Base-by-base conservation (phyloP, 2,329 filamentous ascomycete species). In the Davidsoniella eucalypti region DNA sequence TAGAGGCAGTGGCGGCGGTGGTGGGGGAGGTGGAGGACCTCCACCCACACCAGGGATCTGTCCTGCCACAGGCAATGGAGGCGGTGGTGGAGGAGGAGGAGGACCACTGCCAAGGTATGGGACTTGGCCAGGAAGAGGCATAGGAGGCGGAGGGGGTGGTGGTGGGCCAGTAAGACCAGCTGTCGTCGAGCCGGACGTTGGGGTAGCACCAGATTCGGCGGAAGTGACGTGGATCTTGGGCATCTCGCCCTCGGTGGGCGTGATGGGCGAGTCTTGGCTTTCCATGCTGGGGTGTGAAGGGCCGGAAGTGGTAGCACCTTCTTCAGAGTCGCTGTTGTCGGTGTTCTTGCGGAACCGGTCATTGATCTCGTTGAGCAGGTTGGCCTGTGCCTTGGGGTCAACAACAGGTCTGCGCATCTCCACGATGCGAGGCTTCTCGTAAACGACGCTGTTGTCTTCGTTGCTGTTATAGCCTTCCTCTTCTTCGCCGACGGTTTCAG, bases 381-480 rank as follows among this genome's bases (percentile, higher is more conserved):
- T 90, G 63, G 61, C 78, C 69, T 70, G 78, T 69, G 69, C 81
- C 71, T 69, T 87, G 64, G 65, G 75, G 56, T 77, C 72, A 57
- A 78, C 67, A 33, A 72, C 66, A 9, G 87, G 86, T 54, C 86
- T 76, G 61, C 77, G 82, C 65, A 90, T 77, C 63, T 92, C 76
- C 52, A 94, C 76, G 46, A 94, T 67, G 50, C 81, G 76, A 38
- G 88, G 84, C 64, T 81, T 90, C 65, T 88, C 85, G 55, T 81
- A 84, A 21, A 90, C 65, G 39, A 80, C 70, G 25, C 72, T 77
- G 37, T 82, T 79, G 5, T 67, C 66, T 16, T 61, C 63, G 45
- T 75, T 64, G 18, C 59, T 62, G 33, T 74, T 75, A 12, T 67
- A 69, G 14, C 76, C 72, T 2, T 73, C 70, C 18, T 67, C 66